Conservation (phyloP, 164 flowering plant genomes). For the Tetrastigma voinierianum region DNA sequence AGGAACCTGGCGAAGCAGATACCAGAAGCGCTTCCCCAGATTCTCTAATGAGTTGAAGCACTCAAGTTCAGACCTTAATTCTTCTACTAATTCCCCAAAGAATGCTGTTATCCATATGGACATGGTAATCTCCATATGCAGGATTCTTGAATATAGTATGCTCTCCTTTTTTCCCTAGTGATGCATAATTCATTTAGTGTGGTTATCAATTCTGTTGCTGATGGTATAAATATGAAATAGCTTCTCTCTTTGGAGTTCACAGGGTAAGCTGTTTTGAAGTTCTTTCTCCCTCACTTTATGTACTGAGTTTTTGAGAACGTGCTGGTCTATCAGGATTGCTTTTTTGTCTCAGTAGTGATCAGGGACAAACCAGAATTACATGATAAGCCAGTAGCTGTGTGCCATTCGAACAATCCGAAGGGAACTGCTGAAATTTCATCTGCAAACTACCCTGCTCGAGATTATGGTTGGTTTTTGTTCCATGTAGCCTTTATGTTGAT, state of each 20-base stretch:
- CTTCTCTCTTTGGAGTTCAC: no score
- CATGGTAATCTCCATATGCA: slow-evolving; percentile 57
- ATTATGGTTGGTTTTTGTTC: slow-evolving; percentile 51
- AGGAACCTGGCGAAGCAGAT: slow-evolving; percentile 96
- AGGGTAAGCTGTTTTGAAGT: no score
- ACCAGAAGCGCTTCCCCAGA: slow-evolving; percentile 73
- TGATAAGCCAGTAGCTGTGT: slow-evolving; percentile 89
- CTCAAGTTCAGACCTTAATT: slow-evolving; percentile 19
- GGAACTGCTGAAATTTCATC: slow-evolving; percentile 99
- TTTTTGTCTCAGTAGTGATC: slow-evolving; percentile 85
- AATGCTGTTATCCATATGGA: slow-evolving; percentile 69
- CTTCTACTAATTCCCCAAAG: slow-evolving; percentile 23
- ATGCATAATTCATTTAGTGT: slow-evolving; percentile 1
- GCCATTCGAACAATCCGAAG: slow-evolving; percentile 88
- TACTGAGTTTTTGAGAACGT: background rate
- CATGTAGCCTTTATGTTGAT: background rate
- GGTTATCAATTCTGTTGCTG: background rate
- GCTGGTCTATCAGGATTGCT: slow-evolving; percentile 73
- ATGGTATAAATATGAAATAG: no score
- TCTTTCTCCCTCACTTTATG: no score
- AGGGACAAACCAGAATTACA: slow-evolving; percentile 64
- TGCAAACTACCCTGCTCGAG: slow-evolving; percentile 92
- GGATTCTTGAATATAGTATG: background rate
- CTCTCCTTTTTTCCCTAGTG: background rate
- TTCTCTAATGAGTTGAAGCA: slow-evolving; percentile 24